Evolutionary conservation across 75 land plant species (phyloP).

Genomic region (Cunninghamia lanceolata): DNA sequence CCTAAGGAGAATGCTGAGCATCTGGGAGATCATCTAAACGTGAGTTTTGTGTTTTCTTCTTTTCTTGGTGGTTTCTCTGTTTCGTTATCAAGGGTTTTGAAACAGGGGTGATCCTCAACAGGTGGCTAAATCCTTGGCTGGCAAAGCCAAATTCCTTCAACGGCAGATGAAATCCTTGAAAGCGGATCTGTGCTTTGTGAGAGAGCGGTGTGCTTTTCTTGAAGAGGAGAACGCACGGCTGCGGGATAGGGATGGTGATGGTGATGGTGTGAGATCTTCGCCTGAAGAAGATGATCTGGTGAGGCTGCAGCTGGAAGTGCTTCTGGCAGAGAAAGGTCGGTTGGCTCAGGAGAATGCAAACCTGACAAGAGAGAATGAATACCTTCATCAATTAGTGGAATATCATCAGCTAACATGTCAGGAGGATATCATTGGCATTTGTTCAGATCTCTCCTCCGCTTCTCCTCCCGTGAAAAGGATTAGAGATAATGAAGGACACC

Average conservation of each 20-base stretch:
- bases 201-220: too few relatives aligned
- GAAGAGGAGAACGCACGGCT: too few relatives aligned
- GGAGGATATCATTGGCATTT: conserved; percentile 9
- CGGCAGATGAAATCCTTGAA: conserved; percentile 74
- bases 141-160: conserved; percentile 70
- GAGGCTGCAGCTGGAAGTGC: conserved; percentile 89
- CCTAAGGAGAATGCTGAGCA: too few relatives aligned
- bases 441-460: background rate
- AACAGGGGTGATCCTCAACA: conserved; percentile 18
- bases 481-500: too few relatives aligned
- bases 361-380: conserved; percentile 68
- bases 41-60: background rate
- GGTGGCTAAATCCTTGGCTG: conserved; percentile 87
- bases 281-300: conserved; percentile 41
- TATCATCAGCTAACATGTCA: conserved; percentile 66
- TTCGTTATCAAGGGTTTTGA: background rate
- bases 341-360: conserved; percentile 85
- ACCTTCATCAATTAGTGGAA: conserved; percentile 74
- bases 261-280: too few relatives aligned
- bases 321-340: conserved; percentile 86
- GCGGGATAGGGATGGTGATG: too few relatives aligned
- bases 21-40: background rate
- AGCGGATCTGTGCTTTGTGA: background rate
- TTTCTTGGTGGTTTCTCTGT: background rate
- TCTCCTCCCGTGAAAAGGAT: background rate